Evolutionary conservation across 192 early-diverging fungal genomes (phyloP).

Genomic region (Coemansia sp.): DNA sequence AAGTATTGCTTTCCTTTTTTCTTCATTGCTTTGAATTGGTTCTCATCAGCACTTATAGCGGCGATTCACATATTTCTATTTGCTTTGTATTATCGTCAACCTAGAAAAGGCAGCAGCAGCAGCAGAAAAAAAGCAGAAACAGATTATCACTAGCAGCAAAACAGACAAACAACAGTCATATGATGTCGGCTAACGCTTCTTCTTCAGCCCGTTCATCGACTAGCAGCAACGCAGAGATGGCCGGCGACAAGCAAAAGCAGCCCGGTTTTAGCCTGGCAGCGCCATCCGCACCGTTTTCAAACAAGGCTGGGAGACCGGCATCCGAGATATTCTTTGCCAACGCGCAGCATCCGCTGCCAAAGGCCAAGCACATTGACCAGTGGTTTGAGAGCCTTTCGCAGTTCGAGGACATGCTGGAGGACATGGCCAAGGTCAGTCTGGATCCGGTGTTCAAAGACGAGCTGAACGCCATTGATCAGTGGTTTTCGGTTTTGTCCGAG

Average conservation of each 20-base stretch:
- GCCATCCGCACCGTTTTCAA: conserved; percentile 22
- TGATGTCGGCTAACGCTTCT: conserved; percentile 40
- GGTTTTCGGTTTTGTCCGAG: conserved; percentile 88
- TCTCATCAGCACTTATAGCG: neutral
- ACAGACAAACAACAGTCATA: neutral
- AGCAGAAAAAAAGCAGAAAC: neutral
- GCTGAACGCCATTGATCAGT: conserved; percentile 89
- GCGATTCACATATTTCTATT: neutral
- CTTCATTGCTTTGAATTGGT: neutral
- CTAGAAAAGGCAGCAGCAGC: neutral
- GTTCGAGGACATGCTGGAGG: conserved; percentile 89
- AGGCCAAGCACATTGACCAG: conserved; percentile 63
- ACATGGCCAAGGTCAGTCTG: conserved; percentile 78
- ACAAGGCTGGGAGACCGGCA: conserved; percentile 33
- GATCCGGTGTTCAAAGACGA: conserved; percentile 89
- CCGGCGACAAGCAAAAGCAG: conserved; percentile 11
- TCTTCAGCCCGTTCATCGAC: conserved; percentile 19
- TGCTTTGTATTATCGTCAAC: too few relatives aligned
- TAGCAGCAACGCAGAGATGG: conserved; percentile 20
- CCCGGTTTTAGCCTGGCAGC: conserved; percentile 29
- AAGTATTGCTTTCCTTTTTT: neutral
- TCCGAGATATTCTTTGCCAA: conserved; percentile 52
- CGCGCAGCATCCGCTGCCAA: conserved; percentile 45
- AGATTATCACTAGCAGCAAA: neutral
- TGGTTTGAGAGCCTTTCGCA: conserved; percentile 92